Percentiles rank a stretch among this genome's conserved stretches.
These are phyloP conservation scores for Tuber umbilicatum DNA, from an alignment of 495 filamentous ascomycete species.

Conservation along the genomic window DNA sequence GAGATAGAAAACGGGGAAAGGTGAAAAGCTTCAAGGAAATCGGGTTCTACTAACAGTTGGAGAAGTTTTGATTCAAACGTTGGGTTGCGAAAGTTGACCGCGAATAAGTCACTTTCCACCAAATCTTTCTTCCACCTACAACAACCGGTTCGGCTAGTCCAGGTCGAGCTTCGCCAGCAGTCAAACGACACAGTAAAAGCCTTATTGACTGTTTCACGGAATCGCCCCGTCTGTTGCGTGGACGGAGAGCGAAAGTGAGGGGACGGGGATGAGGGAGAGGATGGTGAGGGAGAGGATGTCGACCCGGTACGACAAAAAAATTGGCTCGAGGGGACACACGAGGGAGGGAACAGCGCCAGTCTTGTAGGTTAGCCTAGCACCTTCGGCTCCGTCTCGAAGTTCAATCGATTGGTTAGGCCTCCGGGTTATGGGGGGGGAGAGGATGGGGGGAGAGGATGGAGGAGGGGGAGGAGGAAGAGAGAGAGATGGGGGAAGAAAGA, in stretches of 20 bases:
- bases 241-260: conserved; percentile 23
- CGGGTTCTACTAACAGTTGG: conserved; percentile 39
- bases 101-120: conserved; percentile 32
- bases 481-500: conserved; percentile 23
- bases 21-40: conserved; percentile 25
- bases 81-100: conserved; percentile 21
- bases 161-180: conserved; percentile 41
- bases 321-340: conserved; percentile 41
- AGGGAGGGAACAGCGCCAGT: conserved; percentile 34
- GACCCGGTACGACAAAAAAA: conserved; percentile 40
- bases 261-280: conserved; percentile 25
- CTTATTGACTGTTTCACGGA: conserved; percentile 32
- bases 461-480: conserved; percentile 20
- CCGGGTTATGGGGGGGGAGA: conserved; percentile 34
- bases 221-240: conserved; percentile 36
- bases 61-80: conserved; percentile 32
- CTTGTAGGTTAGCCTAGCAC: conserved; percentile 34
- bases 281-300: conserved; percentile 38
- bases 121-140: conserved; percentile 34
- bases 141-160: conserved; percentile 31
- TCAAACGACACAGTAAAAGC: conserved; percentile 29
- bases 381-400: conserved; percentile 41
- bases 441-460: conserved; percentile 29
- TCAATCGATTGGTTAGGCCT: conserved; percentile 41
- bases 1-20: conserved; percentile 2